Evolutionary conservation across 75 land plant species (phyloP).

Genomic region (Adiantum capillusveneris): DNA sequence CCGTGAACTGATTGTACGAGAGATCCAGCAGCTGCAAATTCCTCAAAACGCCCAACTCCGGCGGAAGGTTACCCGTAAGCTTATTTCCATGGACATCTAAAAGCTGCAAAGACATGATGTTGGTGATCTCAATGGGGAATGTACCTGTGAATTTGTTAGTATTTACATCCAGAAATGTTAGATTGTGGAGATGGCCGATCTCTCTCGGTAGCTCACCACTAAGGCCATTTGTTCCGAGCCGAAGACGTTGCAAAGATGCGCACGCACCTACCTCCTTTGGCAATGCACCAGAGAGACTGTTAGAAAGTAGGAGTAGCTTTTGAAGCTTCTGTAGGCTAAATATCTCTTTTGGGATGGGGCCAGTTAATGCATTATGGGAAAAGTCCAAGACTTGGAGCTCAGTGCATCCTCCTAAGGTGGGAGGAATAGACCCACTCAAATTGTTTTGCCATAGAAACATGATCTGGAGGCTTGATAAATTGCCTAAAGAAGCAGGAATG

Average conservation of each 20-base stretch:
- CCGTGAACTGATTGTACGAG: constrained; percentile 60
- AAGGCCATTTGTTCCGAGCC: constrained; percentile 74
- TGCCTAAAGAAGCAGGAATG: constrained; percentile 42
- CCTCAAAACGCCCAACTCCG: constrained; percentile 45
- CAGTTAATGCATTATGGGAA: constrained; percentile 44
- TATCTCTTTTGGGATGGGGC: constrained; percentile 58
- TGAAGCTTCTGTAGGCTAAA: constrained; percentile 57
- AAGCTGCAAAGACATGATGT: constrained; percentile 49
- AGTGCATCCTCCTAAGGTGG: constrained; percentile 27
- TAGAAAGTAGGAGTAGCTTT: constrained; percentile 63
- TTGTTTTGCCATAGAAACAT: constrained; percentile 57
- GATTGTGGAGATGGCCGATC: constrained; percentile 60
- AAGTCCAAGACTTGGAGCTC: constrained; percentile 38
- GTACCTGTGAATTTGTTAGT: constrained; percentile 56
- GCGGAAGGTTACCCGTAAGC: constrained; percentile 58
- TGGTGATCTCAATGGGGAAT: constrained; percentile 51
- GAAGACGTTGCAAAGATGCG: constrained; percentile 50
- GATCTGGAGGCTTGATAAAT: constrained; percentile 24
- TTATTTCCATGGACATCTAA: constrained; percentile 74
- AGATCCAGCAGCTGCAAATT: constrained; percentile 74
- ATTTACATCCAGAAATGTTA: constrained; percentile 72
- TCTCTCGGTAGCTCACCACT: constrained; percentile 61
- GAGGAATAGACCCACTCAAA: constrained; percentile 48
- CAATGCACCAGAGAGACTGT: constrained; percentile 48
- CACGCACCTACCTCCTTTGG: constrained; percentile 47